Percentiles rank a stretch among this genome's conserved stretches.
These are phyloP conservation scores for Aspergillus fumigatiaffinis DNA, from an alignment of 2,329 filamentous ascomycete genomes.

Conservation along the genomic window DNA sequence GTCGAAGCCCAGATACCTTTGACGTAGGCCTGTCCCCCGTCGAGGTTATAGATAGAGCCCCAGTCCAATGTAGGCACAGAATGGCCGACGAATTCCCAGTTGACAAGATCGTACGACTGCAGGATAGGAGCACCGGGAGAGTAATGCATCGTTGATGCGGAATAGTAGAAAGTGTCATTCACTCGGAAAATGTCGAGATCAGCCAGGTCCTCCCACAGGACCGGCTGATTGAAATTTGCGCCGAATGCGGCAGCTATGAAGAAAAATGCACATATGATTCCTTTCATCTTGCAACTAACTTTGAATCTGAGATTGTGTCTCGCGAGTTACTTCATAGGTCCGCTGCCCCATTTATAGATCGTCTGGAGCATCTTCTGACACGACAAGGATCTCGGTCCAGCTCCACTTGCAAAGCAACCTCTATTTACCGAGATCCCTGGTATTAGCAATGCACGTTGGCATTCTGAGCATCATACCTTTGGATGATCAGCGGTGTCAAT, in stretches of 20 bases:
- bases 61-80: constrained; percentile 46
- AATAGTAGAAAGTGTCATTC: constrained; percentile 51
- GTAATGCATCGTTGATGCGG: constrained; percentile 55
- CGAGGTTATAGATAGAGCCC: constrained; percentile 48
- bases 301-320: not conserved
- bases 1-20: constrained; percentile 56
- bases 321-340: not conserved
- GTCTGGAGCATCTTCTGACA: not conserved
- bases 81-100: constrained; percentile 48
- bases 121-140: constrained; percentile 56
- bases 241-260: not conserved
- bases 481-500: not conserved
- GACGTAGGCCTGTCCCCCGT: constrained; percentile 45
- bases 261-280: not conserved
- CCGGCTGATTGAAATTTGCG: constrained; percentile 26
- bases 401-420: not conserved
- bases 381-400: not conserved
- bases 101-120: constrained; percentile 53
- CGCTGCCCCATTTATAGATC: not conserved
- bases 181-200: constrained; percentile 54
- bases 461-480: not conserved
- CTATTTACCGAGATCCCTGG: not conserved
- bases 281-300: not conserved
- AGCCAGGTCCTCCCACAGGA: constrained; percentile 55
- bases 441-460: not conserved